These are phyloP conservation scores for Vicia villosa DNA, from an alignment of 306 rosid genomes.

Conservation along the genomic window DNA sequence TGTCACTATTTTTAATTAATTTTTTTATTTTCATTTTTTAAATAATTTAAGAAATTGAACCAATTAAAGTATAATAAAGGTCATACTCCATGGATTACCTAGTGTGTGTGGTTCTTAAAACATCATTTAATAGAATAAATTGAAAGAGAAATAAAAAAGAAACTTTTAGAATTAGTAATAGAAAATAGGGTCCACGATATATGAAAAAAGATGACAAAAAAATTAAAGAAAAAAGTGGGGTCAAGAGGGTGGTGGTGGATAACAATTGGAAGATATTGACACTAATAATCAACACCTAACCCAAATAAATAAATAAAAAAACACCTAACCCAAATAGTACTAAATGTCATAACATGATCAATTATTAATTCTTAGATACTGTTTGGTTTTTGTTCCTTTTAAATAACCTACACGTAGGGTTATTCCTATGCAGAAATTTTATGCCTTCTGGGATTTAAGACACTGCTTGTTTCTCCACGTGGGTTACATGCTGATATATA, in stretches of 20 bases:
- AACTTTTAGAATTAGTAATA: slow-evolving; percentile 35
- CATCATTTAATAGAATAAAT: slow-evolving; percentile 30
- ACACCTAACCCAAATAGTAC: slow-evolving; percentile 30
- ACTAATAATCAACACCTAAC: slow-evolving; percentile 38
- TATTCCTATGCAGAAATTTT: slow-evolving; percentile 29
- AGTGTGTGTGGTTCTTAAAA: background rate
- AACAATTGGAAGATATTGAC: slow-evolving; percentile 27
- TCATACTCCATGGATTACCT: too few species aligned
- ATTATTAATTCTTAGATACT: background rate
- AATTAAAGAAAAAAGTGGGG: slow-evolving; percentile 35
- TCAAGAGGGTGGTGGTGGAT: slow-evolving; percentile 24
- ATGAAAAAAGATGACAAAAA: slow-evolving; percentile 40
- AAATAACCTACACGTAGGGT: slow-evolving; percentile 22
- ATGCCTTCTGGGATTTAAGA: slow-evolving; percentile 28
- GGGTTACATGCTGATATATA: slow-evolving; percentile 38
- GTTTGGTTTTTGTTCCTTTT: slow-evolving; percentile 3
- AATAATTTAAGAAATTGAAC: background rate
- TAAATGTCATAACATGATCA: background rate
- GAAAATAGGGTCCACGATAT: slow-evolving; percentile 42
- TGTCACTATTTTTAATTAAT: too few species aligned
- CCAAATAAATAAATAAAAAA: slow-evolving; percentile 7
- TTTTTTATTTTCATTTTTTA: background rate
- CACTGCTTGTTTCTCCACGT: slow-evolving; percentile 37
- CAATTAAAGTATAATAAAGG: background rate
- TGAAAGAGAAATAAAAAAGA: slow-evolving; percentile 22